Base-by-base conservation (phyloP, 495 filamentous ascomycete genomes). In the Aspergillus egyptiacus region DNA sequence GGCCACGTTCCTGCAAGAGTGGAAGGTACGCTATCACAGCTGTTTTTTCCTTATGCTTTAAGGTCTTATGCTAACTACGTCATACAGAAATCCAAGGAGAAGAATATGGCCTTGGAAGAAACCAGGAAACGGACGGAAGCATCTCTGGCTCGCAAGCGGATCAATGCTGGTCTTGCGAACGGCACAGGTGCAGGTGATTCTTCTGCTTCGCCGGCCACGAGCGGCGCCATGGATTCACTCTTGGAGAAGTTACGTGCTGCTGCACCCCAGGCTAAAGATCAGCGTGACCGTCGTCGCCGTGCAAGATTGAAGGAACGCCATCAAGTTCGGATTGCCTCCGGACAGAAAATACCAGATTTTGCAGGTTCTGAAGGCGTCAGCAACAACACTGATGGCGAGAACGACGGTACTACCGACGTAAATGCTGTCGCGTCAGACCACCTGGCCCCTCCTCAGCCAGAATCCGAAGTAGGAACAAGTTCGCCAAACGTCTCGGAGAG, bases 191-290 rank as follows among this genome's bases (percentile, higher is more conserved):
- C 66, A 14, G 70, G 69, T 11, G 71, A 75, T 15, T 38, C 45
- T 6, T 80, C 82, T 2, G 70, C 76, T 15, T 85, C 87, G 8
- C 86, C 91, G n/a, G 79, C 76, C 25, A 78, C 82, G 25, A 85
- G 88, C 35, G 94, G 93, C 34, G 94, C 91, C 28, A 97, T 98
- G 89, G 93, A 98, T 70, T 85, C 83, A 11, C 74, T 98, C n/a
- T 79, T 98, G 30, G 87, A 96, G 79, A 97, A 96, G 68, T 72
- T 98, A 43, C 86, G 93, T 43, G 89, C 90, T 30, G 93, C 93
- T 2, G 91, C 89, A 25, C 94, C 93, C 20, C 87, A 95, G 68
- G 78, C 89, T 5, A 73, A 86, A 49, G 89, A 95, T 64, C 83
- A 91, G 60, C 76, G 93, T 54, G 93, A 96, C 62, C 78, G 89